Conservation (phyloP, 148 eudicot species). For the Beta vulgaris region DNA sequence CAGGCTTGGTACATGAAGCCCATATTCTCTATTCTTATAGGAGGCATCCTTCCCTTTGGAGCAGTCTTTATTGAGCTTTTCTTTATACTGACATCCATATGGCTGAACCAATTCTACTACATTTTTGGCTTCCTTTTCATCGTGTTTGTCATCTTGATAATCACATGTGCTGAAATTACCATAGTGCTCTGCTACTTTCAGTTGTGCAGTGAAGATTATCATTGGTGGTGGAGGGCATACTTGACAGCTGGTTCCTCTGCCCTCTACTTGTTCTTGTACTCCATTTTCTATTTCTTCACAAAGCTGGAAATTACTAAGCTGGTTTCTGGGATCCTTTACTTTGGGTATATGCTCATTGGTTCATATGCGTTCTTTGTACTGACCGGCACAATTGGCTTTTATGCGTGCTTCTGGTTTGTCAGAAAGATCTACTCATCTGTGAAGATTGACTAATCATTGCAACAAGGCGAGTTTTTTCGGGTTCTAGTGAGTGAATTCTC, state of each 20-base stretch:
- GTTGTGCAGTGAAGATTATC: constrained; percentile 24
- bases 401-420: constrained; percentile 24
- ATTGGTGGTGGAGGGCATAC: constrained; percentile 27
- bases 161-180: constrained; percentile 20
- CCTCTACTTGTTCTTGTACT: constrained; percentile 17
- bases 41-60: constrained; percentile 22
- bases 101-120: constrained; percentile 26
- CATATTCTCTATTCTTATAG: constrained; percentile 21
- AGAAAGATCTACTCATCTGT: constrained; percentile 23
- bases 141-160: constrained; percentile 19
- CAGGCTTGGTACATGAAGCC: constrained; percentile 27
- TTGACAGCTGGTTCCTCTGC: constrained; percentile 23
- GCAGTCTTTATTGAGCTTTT: constrained; percentile 26
- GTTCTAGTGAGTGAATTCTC: constrained; percentile 3
- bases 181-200: constrained; percentile 25
- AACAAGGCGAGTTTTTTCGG: background rate
- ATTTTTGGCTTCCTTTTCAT: constrained; percentile 26
- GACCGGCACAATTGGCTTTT: constrained; percentile 21
- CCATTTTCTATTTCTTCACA: constrained; percentile 25
- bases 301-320: constrained; percentile 22
- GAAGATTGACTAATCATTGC: constrained; percentile 13
- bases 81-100: constrained; percentile 23
- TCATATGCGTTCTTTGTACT: constrained; percentile 24
- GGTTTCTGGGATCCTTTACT: constrained; percentile 22
- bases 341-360: constrained; percentile 22